Conservation (phyloP, 805 yeast species). For the Wickerhamomyces silvicola region DNA sequence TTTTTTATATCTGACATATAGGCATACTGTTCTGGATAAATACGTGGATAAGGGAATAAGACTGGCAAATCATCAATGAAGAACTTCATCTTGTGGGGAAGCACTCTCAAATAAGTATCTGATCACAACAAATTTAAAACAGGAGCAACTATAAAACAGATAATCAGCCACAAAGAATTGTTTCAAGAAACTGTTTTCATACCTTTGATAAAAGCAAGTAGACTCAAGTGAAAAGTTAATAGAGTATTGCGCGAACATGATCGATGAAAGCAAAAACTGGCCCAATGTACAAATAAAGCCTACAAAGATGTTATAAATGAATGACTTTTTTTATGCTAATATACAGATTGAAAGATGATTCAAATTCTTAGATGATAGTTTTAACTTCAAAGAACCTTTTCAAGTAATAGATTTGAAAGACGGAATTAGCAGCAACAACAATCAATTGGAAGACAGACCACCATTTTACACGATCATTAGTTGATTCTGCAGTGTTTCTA, state of each 20-base stretch:
- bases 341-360: too few species aligned
- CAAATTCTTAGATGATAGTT: constrained; percentile 72
- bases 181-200: too few species aligned
- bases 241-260: too few species aligned
- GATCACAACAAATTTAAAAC: neutral
- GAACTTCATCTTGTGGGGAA: constrained; percentile 36
- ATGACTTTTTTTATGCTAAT: too few species aligned
- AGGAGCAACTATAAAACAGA: too few species aligned
- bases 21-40: constrained; percentile 97
- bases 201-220: too few species aligned
- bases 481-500: constrained; percentile 97
- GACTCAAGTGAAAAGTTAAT: too few species aligned
- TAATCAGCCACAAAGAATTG: too few species aligned
- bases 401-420: constrained; percentile 91
- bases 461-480: constrained; percentile 95
- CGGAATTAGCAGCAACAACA: constrained; percentile 78
- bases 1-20: constrained; percentile 95
- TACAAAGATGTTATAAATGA: too few species aligned
- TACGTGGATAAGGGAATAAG: constrained; percentile 90
- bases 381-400: constrained; percentile 95
- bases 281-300: too few species aligned
- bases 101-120: neutral
- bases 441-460: constrained; percentile 91
- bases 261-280: too few species aligned
- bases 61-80: constrained; percentile 94